Evolutionary conservation across 192 early-diverging fungal genomes (phyloP).

Genomic region (Diversispora eburnea): DNA sequence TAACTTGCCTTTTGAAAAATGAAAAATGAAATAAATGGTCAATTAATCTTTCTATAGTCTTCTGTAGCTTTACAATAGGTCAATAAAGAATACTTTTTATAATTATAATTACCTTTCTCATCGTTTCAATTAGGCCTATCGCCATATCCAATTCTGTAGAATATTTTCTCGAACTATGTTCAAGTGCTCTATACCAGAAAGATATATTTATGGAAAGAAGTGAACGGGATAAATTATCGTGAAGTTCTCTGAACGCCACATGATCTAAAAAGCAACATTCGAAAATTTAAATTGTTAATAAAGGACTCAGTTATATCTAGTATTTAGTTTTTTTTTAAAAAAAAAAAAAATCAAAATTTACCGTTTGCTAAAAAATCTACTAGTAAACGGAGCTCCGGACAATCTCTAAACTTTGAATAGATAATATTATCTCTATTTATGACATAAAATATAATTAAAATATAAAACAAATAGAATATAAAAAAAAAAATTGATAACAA

Average conservation of each 20-base stretch:
- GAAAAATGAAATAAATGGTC: neutral
- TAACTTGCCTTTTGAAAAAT: neutral
- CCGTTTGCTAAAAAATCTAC: conserved; percentile 3
- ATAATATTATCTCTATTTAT: neutral
- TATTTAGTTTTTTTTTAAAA: no score
- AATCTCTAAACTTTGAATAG: neutral
- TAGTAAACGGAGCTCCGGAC: neutral
- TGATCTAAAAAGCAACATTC: neutral
- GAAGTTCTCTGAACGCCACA: neutral
- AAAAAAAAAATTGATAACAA: neutral
- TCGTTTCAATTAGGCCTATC: neutral
- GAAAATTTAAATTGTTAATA: neutral
- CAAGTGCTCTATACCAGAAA: conserved; percentile 8
- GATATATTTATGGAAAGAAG: conserved; percentile 3
- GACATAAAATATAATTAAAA: neutral
- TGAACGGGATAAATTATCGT: neutral
- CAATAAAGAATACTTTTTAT: no score
- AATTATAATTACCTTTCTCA: conserved; percentile 2
- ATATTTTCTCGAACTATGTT: neutral
- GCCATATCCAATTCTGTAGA: conserved; percentile 5
- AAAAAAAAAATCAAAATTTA: neutral
- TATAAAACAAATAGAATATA: neutral
- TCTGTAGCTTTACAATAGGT: no score
- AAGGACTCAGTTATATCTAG: neutral
- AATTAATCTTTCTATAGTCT: no score